phyloP scores from a whole-genome alignment of 1,139 yeast genomes.

The Yamadazyma diddensiae region DNA sequence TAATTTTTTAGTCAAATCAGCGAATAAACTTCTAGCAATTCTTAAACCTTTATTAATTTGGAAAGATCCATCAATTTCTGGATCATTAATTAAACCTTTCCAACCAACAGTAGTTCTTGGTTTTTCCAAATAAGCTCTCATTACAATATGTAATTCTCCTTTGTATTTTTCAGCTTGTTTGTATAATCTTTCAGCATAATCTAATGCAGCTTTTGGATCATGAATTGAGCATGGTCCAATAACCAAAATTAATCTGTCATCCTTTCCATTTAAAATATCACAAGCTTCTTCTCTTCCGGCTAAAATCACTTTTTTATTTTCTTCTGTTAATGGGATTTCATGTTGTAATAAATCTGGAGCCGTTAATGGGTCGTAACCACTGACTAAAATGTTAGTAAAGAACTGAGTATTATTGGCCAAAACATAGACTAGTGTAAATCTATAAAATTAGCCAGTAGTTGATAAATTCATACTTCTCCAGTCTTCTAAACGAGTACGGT shows the following conservation, averaged over 20 bases:
- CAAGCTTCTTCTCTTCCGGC: constrained; percentile 77
- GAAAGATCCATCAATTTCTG: constrained; percentile 88
- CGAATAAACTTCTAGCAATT: constrained; percentile 81
- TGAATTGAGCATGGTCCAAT: constrained; percentile 98
- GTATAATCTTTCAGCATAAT: constrained; percentile 73
- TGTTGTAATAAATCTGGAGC: constrained; percentile 94
- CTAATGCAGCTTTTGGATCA: constrained; percentile 85
- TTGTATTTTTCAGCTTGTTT: constrained; percentile 64
- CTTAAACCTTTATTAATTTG: constrained; percentile 94
- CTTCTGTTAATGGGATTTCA: constrained; percentile 70
- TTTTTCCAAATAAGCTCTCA: constrained; percentile 97
- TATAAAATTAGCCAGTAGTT: neutral
- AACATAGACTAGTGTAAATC: no score
- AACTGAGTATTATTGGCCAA: no score
- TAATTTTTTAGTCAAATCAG: constrained; percentile 71
- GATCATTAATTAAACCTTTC: constrained; percentile 98
- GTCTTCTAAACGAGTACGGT: constrained; percentile 78
- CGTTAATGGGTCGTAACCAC: constrained; percentile 90
- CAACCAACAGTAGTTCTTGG: constrained; percentile 99
- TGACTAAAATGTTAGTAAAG: constrained; percentile 23
- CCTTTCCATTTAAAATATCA: constrained; percentile 67
- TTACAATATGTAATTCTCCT: constrained; percentile 76
- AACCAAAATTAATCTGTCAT: constrained; percentile 76
- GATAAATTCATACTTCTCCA: constrained; percentile 64
- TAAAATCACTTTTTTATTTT: constrained; percentile 59